A percentile compares a stretch with the other conserved stretches of the same genome.
Evolutionary conservation across 345 rosid species (phyloP).

Genomic region (Arabidopsis thaliana): DNA sequence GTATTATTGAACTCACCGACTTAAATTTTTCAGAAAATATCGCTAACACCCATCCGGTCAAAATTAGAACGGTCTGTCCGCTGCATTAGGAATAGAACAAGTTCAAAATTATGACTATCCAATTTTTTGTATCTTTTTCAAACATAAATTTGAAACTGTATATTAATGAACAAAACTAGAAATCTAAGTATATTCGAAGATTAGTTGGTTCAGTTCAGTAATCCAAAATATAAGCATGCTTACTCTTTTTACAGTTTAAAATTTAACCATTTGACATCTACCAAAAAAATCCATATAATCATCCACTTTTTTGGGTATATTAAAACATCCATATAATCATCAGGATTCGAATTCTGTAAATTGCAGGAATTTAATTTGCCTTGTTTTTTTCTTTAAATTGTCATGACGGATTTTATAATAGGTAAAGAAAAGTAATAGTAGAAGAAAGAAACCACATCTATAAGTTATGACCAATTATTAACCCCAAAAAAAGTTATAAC

Average conservation of each 20-base stretch:
- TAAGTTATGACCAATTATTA: constrained; percentile 36
- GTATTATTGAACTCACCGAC: constrained; percentile 33
- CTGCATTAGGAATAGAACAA: no score
- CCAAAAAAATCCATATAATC: neutral
- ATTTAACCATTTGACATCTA: neutral
- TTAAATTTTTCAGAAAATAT: constrained; percentile 5
- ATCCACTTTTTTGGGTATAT: neutral
- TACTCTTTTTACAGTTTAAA: neutral
- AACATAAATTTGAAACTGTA: neutral
- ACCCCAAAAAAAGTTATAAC: constrained; percentile 8
- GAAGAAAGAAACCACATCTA: constrained; percentile 34
- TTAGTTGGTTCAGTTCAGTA: neutral
- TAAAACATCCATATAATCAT: constrained; percentile 1
- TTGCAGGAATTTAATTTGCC: constrained; percentile 5
- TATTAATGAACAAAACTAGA: neutral
- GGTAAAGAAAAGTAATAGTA: neutral
- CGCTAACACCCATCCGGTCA: constrained; percentile 6
- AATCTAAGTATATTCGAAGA: neutral
- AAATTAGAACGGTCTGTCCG: constrained; percentile 4
- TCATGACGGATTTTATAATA: constrained; percentile 2
- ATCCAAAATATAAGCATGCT: neutral
- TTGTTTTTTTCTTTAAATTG: constrained; percentile 25
- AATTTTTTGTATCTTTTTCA: neutral
- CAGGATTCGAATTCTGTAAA: constrained; percentile 35
- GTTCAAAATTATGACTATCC: neutral